A percentile compares a stretch with the other conserved stretches of the same genome.
phyloP scores from a whole-genome alignment of 306 rosid species.

The Ammopiptanthus mongolicus region DNA sequence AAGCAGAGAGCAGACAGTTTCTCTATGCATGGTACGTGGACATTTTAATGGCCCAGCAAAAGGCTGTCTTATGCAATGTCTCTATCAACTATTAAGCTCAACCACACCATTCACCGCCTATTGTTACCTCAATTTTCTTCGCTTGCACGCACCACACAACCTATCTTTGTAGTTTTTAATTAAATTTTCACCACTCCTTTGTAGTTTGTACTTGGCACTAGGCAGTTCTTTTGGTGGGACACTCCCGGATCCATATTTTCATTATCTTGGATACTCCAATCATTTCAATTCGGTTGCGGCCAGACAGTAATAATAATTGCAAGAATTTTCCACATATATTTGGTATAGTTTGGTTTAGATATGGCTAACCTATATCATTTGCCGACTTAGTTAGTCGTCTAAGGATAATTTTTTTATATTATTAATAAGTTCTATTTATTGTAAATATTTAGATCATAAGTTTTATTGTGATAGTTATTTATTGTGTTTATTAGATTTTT shows the following conservation, averaged over 20 bases:
- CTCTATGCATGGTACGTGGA: conserved; percentile 28
- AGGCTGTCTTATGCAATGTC: conserved; percentile 21
- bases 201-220: neutral
- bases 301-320: neutral
- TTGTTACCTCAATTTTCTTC: neutral
- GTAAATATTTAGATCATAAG: no score
- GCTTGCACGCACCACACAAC: neutral
- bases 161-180: neutral
- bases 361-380: no score
- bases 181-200: neutral
- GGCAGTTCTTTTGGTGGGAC: neutral
- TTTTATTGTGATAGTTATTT: no score
- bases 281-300: neutral
- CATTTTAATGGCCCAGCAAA: neutral
- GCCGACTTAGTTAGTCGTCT: no score
- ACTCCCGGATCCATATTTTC: neutral
- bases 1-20: conserved; percentile 16
- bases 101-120: neutral
- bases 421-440: no score
- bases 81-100: conserved; percentile 10
- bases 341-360: no score
- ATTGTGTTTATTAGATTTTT: no score
- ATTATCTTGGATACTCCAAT: neutral
- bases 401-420: no score
- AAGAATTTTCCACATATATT: no score